Base-by-base conservation (phyloP, 257 asterid species). In the Eucommia ulmoides region DNA sequence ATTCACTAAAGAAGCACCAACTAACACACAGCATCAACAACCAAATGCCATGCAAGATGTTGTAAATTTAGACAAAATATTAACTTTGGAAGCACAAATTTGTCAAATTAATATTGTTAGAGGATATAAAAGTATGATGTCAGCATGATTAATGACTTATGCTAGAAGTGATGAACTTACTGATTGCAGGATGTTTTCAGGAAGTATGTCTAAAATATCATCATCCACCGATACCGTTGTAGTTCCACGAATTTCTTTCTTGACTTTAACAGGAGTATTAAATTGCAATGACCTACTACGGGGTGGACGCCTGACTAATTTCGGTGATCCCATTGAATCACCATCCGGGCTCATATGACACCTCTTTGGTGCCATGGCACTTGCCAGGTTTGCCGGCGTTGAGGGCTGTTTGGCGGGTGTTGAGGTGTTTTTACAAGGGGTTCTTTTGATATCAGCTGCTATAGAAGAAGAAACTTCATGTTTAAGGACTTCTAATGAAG, bases 271-370 rank as follows among this genome's bases (percentile, higher is more conserved):
- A 9, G 96, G 93, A 15, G 94, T 75, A 57, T 81, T 94, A 14
- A 86, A 83, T 55, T 44, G 68, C 78, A 86, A 60, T 57, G 93
- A 82, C 70, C 94, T 65, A 44, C 69, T 79, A 24, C 81, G 69
- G n/a, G 88, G 77, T 41, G 93, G 75, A 35, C 95, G 84, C 64
- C 80, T 77, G 9, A 51, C 64, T 3, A 83, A 76, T 69, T 83
- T 7, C 81, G 82, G 3, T 81, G 52, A 23, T 57, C 58, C n/a
- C 38, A 49, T 60, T 24, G 69, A 58, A 52, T 65, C 71, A 16
- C 76, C 82, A 24, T 71, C 81, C 2, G 93, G 84, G 71, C 86
- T 91, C 95, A 72, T 74, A 68, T 54, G 51, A 49, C 84, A 53
- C 72, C 93, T 78, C 74, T 77, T 83, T 3, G 83, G 74, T 16